Evolutionary conservation across 257 asterid species (phyloP), one percentile per base, ranked within the genome.

Genomic region (Linaria vulgaris): DNA sequence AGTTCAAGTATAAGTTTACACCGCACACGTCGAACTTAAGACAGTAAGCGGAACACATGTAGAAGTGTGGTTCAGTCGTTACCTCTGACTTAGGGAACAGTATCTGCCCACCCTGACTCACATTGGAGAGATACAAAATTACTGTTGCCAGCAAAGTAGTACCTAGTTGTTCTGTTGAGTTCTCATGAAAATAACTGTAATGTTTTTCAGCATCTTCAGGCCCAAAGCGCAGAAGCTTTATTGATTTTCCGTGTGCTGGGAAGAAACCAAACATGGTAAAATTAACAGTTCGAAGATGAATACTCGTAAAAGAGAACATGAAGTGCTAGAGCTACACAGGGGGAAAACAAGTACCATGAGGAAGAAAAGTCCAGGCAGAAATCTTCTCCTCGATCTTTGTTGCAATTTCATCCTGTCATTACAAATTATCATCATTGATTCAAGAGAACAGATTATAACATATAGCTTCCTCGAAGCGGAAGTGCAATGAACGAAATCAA

Each of bases 361-460:
- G 98, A 58, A 91, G 82, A 75, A 88, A 86, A 68, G 94, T 91
- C 95, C 98, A 91, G 43, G 90, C 92, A 71, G 84, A 91, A 70
- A 91, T 80, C 76, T 83, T 80, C 71, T 88, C 90, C 75, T 81
- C 95, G 23, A 91, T 84, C 77, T 78, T 75, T 64, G 74, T 67
- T 58, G 74, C 67, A 43, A 80, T 75, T 77, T 78, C 84, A 71
- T 86, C 91, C 98, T 88, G 70, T 38, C 68, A 69, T 72, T 46
- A 46, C 61, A 59, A 27, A 56, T 59, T 53, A 61, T 21, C 37
- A 73, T 21, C 37, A 73, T 55, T 48, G 48, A 50, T 17, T 19
- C 23, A 58, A 50, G 38, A 67, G 11, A 16, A 34, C 53, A 65
- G 60, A 53, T 34, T 17, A 52, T 25, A 22, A 52, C 58, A 52